Percentiles rank a stretch among this genome's conserved stretches.
Conservation (phyloP, 179 eudicot genomes). For the Vitellaria paradoxa region DNA sequence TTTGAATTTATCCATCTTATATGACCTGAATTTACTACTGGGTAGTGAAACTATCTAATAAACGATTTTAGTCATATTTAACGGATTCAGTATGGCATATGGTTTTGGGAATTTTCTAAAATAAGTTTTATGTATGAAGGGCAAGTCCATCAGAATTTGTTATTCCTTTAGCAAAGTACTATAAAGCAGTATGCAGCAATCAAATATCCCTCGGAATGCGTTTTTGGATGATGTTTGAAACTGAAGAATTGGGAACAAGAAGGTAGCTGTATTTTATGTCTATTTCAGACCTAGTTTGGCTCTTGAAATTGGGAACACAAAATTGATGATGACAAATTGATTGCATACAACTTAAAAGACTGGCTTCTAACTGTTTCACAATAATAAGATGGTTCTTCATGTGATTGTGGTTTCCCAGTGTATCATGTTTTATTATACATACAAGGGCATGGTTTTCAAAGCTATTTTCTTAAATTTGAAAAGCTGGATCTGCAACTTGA, state of each 20-base stretch:
- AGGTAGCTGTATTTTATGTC: slow-evolving; percentile 46
- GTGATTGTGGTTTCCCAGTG: neutral
- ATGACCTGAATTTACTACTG: neutral
- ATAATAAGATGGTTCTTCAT: neutral
- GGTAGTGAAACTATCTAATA: neutral
- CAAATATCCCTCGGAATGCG: slow-evolving; percentile 97
- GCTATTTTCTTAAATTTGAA: neutral
- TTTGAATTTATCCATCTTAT: neutral
- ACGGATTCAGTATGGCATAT: neutral
- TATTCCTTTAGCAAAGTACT: slow-evolving; percentile 92
- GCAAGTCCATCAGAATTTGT: slow-evolving; percentile 97
- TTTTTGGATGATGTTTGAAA: slow-evolving; percentile 97
- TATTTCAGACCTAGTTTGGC: neutral
- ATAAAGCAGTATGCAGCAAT: slow-evolving; percentile 77
- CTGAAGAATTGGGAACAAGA: slow-evolving; percentile 97
- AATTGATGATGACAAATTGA: neutral
- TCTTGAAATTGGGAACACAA: neutral
- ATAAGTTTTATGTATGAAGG: slow-evolving; percentile 39
- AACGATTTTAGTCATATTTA: neutral
- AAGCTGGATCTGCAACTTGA: neutral
- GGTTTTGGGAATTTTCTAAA: neutral
- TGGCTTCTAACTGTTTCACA: neutral
- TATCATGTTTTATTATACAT: neutral
- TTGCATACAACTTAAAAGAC: neutral
- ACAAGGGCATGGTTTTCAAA: neutral